These are phyloP conservation scores for Myochromella boudieri DNA, from an alignment of 768 basidiomycete species.

Conservation along the genomic window DNA sequence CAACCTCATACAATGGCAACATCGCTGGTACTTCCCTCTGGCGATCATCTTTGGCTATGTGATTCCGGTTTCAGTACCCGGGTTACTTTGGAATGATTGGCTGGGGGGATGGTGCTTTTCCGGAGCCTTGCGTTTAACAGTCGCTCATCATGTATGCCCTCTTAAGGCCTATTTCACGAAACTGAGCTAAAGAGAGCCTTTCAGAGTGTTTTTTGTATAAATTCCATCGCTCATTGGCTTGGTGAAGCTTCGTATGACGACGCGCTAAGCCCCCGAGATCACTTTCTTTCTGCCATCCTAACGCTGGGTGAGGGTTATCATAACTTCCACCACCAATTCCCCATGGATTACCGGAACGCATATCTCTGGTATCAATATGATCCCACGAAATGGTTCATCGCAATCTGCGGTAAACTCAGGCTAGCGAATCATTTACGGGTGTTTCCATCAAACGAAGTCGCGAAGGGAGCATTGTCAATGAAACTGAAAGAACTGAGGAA, in stretches of 20 bases:
- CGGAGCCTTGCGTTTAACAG: constrained; percentile 65
- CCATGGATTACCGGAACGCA: constrained; percentile 84
- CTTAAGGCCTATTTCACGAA: constrained; percentile 6
- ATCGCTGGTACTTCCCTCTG: constrained; percentile 67
- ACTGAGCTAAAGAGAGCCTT: not conserved
- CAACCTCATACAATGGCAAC: constrained; percentile 74
- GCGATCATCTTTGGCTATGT: constrained; percentile 67
- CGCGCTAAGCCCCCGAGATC: constrained; percentile 73
- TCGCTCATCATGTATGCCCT: constrained; percentile 77
- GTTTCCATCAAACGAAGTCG: constrained; percentile 88
- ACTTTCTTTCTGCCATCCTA: constrained; percentile 76
- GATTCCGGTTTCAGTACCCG: constrained; percentile 68
- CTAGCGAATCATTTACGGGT: constrained; percentile 79
- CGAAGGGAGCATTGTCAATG: constrained; percentile 82
- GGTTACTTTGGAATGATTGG: constrained; percentile 75
- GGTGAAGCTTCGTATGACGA: constrained; percentile 84
- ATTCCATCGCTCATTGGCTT: constrained; percentile 85
- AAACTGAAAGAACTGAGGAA: constrained; percentile 70
- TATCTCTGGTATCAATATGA: constrained; percentile 85
- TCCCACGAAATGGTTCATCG: constrained; percentile 96
- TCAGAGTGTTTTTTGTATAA: constrained; percentile 86
- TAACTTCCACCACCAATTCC: constrained; percentile 91
- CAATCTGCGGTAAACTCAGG: constrained; percentile 54
- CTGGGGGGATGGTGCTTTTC: constrained; percentile 75
- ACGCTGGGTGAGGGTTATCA: constrained; percentile 91